Conservation (phyloP, 1,139 yeast genomes). For the Candida sanyaensis region DNA sequence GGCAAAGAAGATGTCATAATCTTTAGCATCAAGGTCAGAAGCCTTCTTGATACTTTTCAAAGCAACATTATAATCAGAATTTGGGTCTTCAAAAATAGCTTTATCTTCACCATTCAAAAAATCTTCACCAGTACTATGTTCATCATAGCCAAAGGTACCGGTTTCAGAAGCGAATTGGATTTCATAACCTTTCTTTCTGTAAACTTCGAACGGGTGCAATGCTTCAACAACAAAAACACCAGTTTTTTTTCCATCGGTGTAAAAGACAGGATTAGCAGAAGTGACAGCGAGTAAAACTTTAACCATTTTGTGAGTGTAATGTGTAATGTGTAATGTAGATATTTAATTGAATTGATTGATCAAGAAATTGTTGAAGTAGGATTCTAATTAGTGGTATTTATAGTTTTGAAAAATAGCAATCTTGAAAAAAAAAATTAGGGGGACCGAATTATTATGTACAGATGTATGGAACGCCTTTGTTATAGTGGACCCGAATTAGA, state of each 20-base stretch:
- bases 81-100: constrained; percentile 34
- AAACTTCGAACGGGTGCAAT: constrained; percentile 54
- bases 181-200: constrained; percentile 48
- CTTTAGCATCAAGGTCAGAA: constrained; percentile 44
- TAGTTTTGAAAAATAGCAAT: too few species aligned
- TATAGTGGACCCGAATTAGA: too few species aligned
- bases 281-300: constrained; percentile 56
- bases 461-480: too few species aligned
- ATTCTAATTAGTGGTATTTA: too few species aligned
- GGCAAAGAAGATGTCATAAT: constrained; percentile 56
- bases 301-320: constrained; percentile 9
- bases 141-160: constrained; percentile 57
- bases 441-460: too few species aligned
- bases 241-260: constrained; percentile 55
- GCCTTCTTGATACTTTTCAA: constrained; percentile 41
- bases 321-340: too few species aligned
- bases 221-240: constrained; percentile 61
- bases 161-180: constrained; percentile 59
- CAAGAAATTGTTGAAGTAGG: too few species aligned
- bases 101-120: constrained; percentile 48
- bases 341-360: too few species aligned
- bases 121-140: constrained; percentile 44
- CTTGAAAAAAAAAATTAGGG: too few species aligned
- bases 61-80: constrained; percentile 38
- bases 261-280: constrained; percentile 50